Percentiles rank a stretch among this genome's conserved stretches.
Conservation (phyloP, 2,329 filamentous ascomycete species). For the Tolypocladium tropicale region DNA sequence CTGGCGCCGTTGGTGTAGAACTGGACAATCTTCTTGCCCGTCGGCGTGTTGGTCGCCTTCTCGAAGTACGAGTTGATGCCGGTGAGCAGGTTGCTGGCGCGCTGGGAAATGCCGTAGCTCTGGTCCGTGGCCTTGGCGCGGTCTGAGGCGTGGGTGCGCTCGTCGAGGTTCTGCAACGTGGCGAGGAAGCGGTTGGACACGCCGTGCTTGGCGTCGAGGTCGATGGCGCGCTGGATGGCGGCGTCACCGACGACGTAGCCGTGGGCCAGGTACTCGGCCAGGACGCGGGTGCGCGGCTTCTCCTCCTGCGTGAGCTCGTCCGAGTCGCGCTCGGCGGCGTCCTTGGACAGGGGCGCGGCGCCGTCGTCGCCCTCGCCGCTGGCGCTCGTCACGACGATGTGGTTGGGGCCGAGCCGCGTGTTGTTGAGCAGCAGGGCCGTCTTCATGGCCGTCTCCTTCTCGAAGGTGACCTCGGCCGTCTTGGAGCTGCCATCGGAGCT, state of each 20-base stretch:
- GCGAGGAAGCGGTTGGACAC: slow-evolving; percentile 70
- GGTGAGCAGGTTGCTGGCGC: slow-evolving; percentile 52
- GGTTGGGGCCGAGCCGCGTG: slow-evolving; percentile 81
- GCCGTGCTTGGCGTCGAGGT: slow-evolving; percentile 82
- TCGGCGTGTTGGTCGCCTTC: slow-evolving; percentile 78
- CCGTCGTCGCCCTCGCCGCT: slow-evolving; percentile 58
- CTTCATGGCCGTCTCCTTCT: slow-evolving; percentile 93
- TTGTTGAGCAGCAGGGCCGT: slow-evolving; percentile 95
- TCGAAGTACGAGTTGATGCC: slow-evolving; percentile 86
- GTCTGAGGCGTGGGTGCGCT: slow-evolving; percentile 79
- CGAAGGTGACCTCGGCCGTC: slow-evolving; percentile 86
- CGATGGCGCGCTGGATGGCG: slow-evolving; percentile 73
- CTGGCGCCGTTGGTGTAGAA: slow-evolving; percentile 82
- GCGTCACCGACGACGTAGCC: slow-evolving; percentile 73
- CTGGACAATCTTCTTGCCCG: slow-evolving; percentile 73
- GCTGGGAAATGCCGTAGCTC: slow-evolving; percentile 70
- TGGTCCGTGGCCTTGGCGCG: slow-evolving; percentile 75
- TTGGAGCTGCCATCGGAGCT: slow-evolving; percentile 60
- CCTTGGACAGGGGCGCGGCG: slow-evolving; percentile 42
- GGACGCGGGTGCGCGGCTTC: slow-evolving; percentile 87
- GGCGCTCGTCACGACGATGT: slow-evolving; percentile 64
- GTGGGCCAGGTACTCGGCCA: slow-evolving; percentile 93
- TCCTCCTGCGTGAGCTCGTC: slow-evolving; percentile 86
- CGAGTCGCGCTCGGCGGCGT: slow-evolving; percentile 44
- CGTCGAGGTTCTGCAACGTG: slow-evolving; percentile 67